A percentile compares a stretch with the other conserved stretches of the same genome.
These are phyloP conservation scores for Saccharomycopsis malanga DNA, from an alignment of 805 yeast species.

Conservation along the genomic window DNA sequence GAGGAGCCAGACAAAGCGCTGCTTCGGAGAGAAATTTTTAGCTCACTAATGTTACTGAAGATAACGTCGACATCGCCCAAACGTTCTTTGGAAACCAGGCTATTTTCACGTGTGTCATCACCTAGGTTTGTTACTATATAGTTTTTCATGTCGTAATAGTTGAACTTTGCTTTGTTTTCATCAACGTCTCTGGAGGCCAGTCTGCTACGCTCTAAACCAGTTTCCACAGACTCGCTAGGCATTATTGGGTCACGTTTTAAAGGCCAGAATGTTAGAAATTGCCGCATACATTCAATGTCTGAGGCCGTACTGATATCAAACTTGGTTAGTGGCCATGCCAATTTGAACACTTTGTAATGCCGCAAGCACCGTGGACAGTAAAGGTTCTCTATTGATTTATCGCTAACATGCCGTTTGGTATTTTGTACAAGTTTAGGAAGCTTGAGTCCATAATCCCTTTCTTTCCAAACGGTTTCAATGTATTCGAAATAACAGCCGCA, in stretches of 20 bases:
- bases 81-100: background rate
- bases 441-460: constrained; percentile 2
- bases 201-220: background rate
- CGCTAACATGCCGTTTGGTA: background rate
- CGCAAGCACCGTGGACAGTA: constrained; percentile 28
- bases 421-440: constrained; percentile 2
- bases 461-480: background rate
- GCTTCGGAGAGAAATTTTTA: constrained; percentile 3
- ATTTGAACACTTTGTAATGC: constrained; percentile 25
- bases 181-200: background rate
- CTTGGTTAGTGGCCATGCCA: constrained; percentile 27
- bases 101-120: background rate
- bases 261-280: constrained; percentile 19
- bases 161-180: background rate
- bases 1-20: background rate
- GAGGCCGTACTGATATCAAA: background rate
- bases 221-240: background rate
- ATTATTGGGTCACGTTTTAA: background rate
- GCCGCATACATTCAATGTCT: constrained; percentile 12
- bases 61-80: constrained; percentile 10
- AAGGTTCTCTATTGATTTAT: constrained; percentile 2
- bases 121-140: background rate
- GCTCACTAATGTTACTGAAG: constrained; percentile 12
- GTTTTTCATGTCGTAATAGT: constrained; percentile 6
- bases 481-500: constrained; percentile 28